Evolutionary conservation across 2,329 filamentous ascomycete genomes (phyloP).

Genomic region (Leptographium lundbergii): DNA sequence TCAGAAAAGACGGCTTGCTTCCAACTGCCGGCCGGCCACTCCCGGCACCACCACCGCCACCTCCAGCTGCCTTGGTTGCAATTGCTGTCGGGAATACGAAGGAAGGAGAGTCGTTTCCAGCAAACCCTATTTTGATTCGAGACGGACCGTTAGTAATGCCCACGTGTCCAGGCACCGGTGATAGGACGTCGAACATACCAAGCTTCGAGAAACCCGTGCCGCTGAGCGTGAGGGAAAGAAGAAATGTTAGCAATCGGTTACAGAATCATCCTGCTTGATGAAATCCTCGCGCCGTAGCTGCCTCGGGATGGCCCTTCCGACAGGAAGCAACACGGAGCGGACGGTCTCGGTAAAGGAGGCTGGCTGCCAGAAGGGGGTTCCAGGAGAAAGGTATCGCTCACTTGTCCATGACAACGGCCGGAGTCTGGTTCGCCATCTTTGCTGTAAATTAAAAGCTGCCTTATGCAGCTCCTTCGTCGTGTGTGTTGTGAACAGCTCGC

Average conservation of each 20-base stretch:
- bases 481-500: neutral
- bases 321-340: neutral
- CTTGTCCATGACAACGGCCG: conserved; percentile 99
- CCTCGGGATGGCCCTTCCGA: neutral
- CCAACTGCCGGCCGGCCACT: conserved; percentile 81
- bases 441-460: conserved; percentile 8
- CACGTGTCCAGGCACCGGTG: conserved; percentile 4
- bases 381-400: conserved; percentile 36
- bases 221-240: conserved; percentile 38
- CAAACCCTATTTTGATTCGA: conserved; percentile 56
- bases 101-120: conserved; percentile 96
- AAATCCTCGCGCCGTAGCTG: neutral
- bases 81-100: conserved; percentile 99
- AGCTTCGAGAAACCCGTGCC: conserved; percentile 99
- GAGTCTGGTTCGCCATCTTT: conserved; percentile 92
- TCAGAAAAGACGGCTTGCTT: conserved; percentile 92
- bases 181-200: conserved; percentile 44
- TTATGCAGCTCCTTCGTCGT: neutral
- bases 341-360: neutral
- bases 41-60: conserved; percentile 60
- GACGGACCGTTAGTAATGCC: neutral
- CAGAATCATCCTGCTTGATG: neutral
- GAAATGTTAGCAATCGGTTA: conserved; percentile 25
- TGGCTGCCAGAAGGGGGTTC: neutral
- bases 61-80: conserved; percentile 74